These are phyloP conservation scores for Aspergillus taichungensis DNA, from an alignment of 495 filamentous ascomycete genomes.

Conservation along the genomic window DNA sequence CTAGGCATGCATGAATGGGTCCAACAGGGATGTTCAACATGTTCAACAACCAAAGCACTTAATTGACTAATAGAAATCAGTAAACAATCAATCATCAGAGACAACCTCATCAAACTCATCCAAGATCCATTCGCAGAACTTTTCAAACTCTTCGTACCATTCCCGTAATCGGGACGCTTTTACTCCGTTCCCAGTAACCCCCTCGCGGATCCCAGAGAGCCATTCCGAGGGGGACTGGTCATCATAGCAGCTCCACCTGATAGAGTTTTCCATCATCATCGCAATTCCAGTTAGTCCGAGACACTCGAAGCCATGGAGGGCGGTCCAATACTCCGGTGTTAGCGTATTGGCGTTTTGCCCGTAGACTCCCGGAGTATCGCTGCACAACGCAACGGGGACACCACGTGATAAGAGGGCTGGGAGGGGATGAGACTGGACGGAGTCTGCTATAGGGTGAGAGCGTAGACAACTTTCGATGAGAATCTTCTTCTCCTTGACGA, in stretches of 20 bases:
- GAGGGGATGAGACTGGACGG: slow-evolving; percentile 70
- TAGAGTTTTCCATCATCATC: slow-evolving; percentile 82
- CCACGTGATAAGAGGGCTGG: slow-evolving; percentile 79
- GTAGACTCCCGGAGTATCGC: slow-evolving; percentile 78
- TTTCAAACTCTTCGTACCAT: slow-evolving; percentile 76
- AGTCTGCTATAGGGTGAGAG: slow-evolving; percentile 69
- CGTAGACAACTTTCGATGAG: slow-evolving; percentile 82
- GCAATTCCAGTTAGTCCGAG: slow-evolving; percentile 64
- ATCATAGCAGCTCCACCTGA: slow-evolving; percentile 82
- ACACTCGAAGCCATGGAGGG: slow-evolving; percentile 76
- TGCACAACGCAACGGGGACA: slow-evolving; percentile 56
- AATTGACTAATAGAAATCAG: background rate
- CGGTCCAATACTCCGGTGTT: slow-evolving; percentile 89
- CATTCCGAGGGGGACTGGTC: slow-evolving; percentile 64
- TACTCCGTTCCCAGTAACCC: slow-evolving; percentile 61
- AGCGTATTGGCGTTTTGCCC: slow-evolving; percentile 68
- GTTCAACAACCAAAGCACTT: no score
- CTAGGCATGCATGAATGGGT: no score
- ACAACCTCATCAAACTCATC: slow-evolving; percentile 62
- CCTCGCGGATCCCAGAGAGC: slow-evolving; percentile 60
- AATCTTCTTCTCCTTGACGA: slow-evolving; percentile 81
- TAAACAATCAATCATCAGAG: slow-evolving; percentile 24
- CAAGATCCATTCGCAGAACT: slow-evolving; percentile 87
- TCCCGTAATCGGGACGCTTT: slow-evolving; percentile 65
- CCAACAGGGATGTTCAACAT: no score